These are phyloP conservation scores for Populus tremula DNA, from an alignment of 345 rosid genomes.

Conservation along the genomic window DNA sequence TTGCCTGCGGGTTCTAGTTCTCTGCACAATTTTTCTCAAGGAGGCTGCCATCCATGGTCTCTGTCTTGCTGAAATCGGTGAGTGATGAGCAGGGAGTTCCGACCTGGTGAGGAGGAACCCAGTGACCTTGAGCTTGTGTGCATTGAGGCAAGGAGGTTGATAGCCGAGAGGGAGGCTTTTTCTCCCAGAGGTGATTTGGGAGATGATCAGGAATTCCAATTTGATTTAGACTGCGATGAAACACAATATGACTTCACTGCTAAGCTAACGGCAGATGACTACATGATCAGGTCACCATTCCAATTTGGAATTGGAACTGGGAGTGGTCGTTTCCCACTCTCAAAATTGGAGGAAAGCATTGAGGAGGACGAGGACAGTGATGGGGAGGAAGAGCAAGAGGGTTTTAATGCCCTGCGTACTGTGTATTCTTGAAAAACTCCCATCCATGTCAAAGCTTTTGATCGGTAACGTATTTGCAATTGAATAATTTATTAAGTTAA, in stretches of 20 bases:
- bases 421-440: slow-evolving; percentile 27
- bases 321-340: slow-evolving; percentile 50
- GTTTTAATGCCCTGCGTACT: slow-evolving; percentile 21
- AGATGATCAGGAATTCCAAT: slow-evolving; percentile 65
- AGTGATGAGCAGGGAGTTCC: slow-evolving; percentile 97
- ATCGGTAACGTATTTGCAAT: not conserved
- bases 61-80: slow-evolving; percentile 93
- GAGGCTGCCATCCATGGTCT: slow-evolving; percentile 78
- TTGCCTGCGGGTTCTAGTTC: slow-evolving; percentile 71
- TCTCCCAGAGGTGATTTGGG: slow-evolving; percentile 55
- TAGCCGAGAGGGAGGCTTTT: slow-evolving; percentile 53
- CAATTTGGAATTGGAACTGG: slow-evolving; percentile 48
- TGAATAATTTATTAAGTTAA: too few species aligned
- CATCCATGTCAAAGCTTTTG: slow-evolving; percentile 62
- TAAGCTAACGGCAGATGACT: slow-evolving; percentile 53
- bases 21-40: slow-evolving; percentile 83
- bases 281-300: slow-evolving; percentile 37
- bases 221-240: slow-evolving; percentile 77
- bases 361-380: slow-evolving; percentile 68
- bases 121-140: slow-evolving; percentile 93
- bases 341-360: slow-evolving; percentile 75
- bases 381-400: slow-evolving; percentile 43
- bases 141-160: slow-evolving; percentile 73
- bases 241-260: slow-evolving; percentile 33
- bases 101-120: slow-evolving; percentile 83